Evolutionary conservation across 441 rosid genomes (phyloP), one percentile per base, ranked within the genome.

Genomic region (Pelargonium fulgidum): DNA sequence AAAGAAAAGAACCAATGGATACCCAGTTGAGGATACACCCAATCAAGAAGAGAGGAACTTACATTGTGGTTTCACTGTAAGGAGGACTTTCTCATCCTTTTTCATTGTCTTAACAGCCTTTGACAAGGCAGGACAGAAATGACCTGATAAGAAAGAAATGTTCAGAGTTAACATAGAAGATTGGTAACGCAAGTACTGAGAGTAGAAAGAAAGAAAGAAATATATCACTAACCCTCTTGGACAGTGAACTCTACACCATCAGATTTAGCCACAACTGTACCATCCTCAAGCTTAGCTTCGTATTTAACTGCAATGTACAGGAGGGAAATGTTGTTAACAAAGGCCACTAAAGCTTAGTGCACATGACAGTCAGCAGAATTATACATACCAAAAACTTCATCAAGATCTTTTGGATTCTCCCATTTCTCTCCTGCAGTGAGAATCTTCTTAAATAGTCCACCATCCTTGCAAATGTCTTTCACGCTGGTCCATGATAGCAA

Each of bases 61-160:
- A 93, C 98, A 90, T 82, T 89, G 97, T 69, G 98, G 94, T 73
- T 86, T 93, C 72, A 91, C 96, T 1, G 90, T 82, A 7, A 89
- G 75, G 50, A 88, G 83, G 0, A 86, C 94, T 56, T 83, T 89
- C 68, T 93, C 96, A 0, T 85, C 88, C 76, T 87, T 93, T 70
- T 88, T 93, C 98, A 91, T 91, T 29, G 98, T 88, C 84, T 91
- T 91, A 36, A 89, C 89, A 65, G 95, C 95, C 71, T 65, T 85
- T 0, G 89, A 54, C 70, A 91, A 59, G 0, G 95, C 97, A 67
- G 92, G 95, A 66, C 96, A 93, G 75, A 91, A 86, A 70, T 82
- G 75, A 70, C 92, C 96, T 90, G 67, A 52, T 56, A 11, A 75
- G 3, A 22, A 2, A 48, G 50, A 45, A 0, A 45, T 9, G 50